Base-by-base conservation (phyloP, 495 filamentous ascomycete genomes). In the Paragyromitra xinjiangensis region DNA sequence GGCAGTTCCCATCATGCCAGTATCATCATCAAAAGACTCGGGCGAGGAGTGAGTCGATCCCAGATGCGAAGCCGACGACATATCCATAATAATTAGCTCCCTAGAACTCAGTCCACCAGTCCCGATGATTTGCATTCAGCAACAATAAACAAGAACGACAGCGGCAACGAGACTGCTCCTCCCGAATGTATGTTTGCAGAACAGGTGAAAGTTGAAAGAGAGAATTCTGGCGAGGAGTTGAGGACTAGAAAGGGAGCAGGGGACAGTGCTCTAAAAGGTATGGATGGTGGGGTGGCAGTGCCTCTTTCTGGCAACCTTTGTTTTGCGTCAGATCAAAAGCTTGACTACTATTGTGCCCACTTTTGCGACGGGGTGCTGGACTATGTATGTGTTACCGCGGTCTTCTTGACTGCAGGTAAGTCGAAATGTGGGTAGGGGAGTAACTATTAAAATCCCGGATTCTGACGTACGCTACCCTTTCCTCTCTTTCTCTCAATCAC, bases 31-130 rank as follows among this genome's bases (percentile, higher is more conserved):
- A 40, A 77, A 82, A 58, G 65, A 79, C 45, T 69, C 65, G 14
- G 80, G 81, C 48, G 81, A 82, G 62, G 81, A 82, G 70, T 81
- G 81, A 44, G 80, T 81, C 8, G 81, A 82, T 44, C 72, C 80
- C 69, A 81, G 75, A 58, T 75, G 79, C 59, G 79, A 79, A 42
- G 77, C 39, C 34, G 72, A 68, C 34, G 70, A 67, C 64, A 73
- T 75, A 63, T 81, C 77, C 74, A 77, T 77, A 55, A 66, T 59
- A 71, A 66, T 45, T 48, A 73, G 45, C 51, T 73, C 61, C 70
- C 69, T 77, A 40, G 61, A 50, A 24, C 71, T 62, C 68, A 73
- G 66, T 65, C 69, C 44, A 39, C 64, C 61, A 39, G 50, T 39
- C 62, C 65, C 65, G 22, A 71, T n/a, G 44, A 64, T 76, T 76